Percentiles rank a stretch among this genome's conserved stretches.
phyloP scores from a whole-genome alignment of 1,284 basidiomycete species.

The Trametes pubescens region DNA sequence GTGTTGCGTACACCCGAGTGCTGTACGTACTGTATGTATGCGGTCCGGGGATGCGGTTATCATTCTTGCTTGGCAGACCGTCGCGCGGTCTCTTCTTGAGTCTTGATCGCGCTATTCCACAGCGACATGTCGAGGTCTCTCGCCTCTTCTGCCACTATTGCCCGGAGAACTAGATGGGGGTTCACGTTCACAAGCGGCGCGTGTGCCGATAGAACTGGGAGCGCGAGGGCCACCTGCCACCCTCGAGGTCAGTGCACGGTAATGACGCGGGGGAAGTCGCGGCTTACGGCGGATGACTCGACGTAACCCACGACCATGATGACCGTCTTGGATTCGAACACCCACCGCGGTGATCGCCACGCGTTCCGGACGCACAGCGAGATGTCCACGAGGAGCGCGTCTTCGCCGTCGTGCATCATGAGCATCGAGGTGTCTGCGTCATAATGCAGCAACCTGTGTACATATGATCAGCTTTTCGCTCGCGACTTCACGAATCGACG shows the following conservation, averaged over 20 bases:
- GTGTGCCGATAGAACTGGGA: conserved; percentile 29
- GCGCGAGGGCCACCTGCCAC: conserved; percentile 23
- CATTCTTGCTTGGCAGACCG: background rate
- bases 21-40: background rate
- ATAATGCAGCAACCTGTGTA: conserved; percentile 25
- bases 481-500: background rate
- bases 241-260: background rate
- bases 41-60: background rate
- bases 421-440: conserved; percentile 42
- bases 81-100: conserved; percentile 16
- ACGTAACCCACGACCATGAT: conserved; percentile 64
- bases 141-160: conserved; percentile 55
- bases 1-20: background rate
- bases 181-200: conserved; percentile 42
- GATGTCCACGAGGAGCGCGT: conserved; percentile 61
- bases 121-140: conserved; percentile 54
- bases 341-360: conserved; percentile 49
- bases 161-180: conserved; percentile 54
- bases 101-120: conserved; percentile 52
- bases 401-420: conserved; percentile 54
- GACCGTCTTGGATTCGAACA: conserved; percentile 56
- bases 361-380: conserved; percentile 54
- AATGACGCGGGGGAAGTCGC: background rate
- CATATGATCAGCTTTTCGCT: background rate
- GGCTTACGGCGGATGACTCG: conserved; percentile 53